These are phyloP conservation scores for Botrytis pseudocinerea DNA, from an alignment of 2,329 filamentous ascomycete genomes.

Conservation along the genomic window DNA sequence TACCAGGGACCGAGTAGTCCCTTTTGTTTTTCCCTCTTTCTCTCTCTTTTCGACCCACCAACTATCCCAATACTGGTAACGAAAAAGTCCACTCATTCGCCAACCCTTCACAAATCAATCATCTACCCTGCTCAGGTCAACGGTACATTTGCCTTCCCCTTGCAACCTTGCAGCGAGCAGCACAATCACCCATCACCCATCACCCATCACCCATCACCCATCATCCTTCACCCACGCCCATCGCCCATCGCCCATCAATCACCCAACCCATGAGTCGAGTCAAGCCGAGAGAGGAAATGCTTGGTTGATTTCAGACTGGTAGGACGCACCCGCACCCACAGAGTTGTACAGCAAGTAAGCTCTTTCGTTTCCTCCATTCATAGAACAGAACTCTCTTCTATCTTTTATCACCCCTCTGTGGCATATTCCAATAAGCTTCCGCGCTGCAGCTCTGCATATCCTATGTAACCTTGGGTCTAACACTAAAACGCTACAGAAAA, in stretches of 20 bases:
- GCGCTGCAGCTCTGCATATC: slow-evolving; percentile 1
- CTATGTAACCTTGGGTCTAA: slow-evolving; percentile 1
- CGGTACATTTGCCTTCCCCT: slow-evolving; percentile 3
- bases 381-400: not conserved
- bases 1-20: not conserved
- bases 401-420: not conserved
- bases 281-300: slow-evolving; percentile 7
- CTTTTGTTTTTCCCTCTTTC: not conserved
- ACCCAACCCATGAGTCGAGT: slow-evolving; percentile 9
- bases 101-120: slow-evolving; percentile 4
- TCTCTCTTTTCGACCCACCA: not conserved
- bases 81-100: not conserved
- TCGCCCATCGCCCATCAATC: not conserved
- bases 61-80: not conserved
- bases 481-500: slow-evolving; percentile 7
- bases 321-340: slow-evolving; percentile 5
- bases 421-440: slow-evolving; percentile 1
- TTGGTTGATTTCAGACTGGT: not conserved
- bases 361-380: not conserved
- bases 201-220: not conserved
- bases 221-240: no score
- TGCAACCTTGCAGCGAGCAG: slow-evolving; percentile 4
- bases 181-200: not conserved
- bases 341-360: slow-evolving; percentile 1
- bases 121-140: not conserved